A percentile compares a stretch with the other conserved stretches of the same genome.
phyloP scores from a whole-genome alignment of 2,329 filamentous ascomycete genomes.

The Exophiala viscosa region DNA sequence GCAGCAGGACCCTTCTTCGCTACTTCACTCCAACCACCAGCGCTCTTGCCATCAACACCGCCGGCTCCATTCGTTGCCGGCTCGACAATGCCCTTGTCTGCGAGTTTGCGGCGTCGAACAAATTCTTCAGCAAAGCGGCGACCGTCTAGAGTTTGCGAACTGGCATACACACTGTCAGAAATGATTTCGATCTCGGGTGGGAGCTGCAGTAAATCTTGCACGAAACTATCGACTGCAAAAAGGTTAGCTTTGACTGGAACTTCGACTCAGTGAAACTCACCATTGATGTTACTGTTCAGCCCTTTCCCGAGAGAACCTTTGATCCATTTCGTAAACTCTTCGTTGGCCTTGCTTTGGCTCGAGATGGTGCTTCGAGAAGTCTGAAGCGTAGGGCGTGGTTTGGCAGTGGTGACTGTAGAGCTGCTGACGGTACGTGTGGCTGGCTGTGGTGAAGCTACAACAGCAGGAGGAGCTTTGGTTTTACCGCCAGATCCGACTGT shows the following conservation, averaged over 20 bases:
- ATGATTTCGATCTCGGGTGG: slow-evolving; percentile 77
- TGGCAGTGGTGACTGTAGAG: slow-evolving; percentile 37
- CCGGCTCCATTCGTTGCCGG: slow-evolving; percentile 52
- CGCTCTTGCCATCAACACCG: slow-evolving; percentile 44
- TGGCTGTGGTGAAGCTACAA: slow-evolving; percentile 48
- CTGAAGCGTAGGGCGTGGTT: slow-evolving; percentile 55
- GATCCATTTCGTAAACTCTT: slow-evolving; percentile 94
- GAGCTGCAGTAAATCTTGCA: slow-evolving; percentile 69
- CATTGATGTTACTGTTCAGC: slow-evolving; percentile 63
- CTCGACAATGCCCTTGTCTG: slow-evolving; percentile 83
- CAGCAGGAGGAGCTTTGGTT: slow-evolving; percentile 65
- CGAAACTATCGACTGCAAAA: slow-evolving; percentile 69
- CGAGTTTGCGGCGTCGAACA: slow-evolving; percentile 84
- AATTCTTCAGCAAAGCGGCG: slow-evolving; percentile 94
- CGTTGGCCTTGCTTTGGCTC: slow-evolving; percentile 64
- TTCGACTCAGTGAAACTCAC: slow-evolving; percentile 42
- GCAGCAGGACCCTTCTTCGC: slow-evolving; percentile 76
- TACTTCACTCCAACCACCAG: slow-evolving; percentile 89
- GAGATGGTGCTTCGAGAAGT: slow-evolving; percentile 43
- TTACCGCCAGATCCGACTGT: slow-evolving; percentile 94
- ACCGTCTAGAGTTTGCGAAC: slow-evolving; percentile 84
- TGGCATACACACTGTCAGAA: slow-evolving; percentile 82
- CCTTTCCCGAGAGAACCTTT: slow-evolving; percentile 74
- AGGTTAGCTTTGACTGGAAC: slow-evolving; percentile 9
- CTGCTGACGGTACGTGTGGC: slow-evolving; percentile 47